Base-by-base conservation (phyloP, 768 basidiomycete genomes). In the Leccinum rimulosum region DNA sequence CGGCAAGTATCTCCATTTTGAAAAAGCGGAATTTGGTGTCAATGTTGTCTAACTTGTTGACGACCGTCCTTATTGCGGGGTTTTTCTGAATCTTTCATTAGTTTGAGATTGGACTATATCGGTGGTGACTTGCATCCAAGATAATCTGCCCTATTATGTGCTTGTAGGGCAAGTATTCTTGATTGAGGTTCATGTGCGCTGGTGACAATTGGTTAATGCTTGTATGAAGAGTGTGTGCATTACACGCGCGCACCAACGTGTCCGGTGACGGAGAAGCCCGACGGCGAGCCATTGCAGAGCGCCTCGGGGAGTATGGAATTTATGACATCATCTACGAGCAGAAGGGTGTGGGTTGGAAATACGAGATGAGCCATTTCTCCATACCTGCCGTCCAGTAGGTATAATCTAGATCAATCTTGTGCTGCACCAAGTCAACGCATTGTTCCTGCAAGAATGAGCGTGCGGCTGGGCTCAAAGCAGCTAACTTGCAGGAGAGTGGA, bases 1-100 rank as follows among this genome's bases (percentile, higher is more conserved):
- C 97, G 0, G 96, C 97, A 43, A 99, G 78, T 6, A 98, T 78
- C 66, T 99, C 97, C 97, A 99, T 98, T 65, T 90, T 81, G 73
- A 99, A 99, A 63, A 95, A 89, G 19, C 97, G 86, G 71, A 95
- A 99, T 70, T 88, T 79, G 28, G 79, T 85, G 68, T 94, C 85
- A 55, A 98, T 98, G 40, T 74, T 84, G 64, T 95, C 84, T 36
- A 97, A 76, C 74, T 98, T 99, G 77, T 99, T 98, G 43, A 99
- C 95, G 3, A 98, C 94, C 0, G 96, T 98, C 66, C 81, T 82
- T 43, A 96, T 78, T 25, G 75, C 75, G 22, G 82, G 81, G 70
- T 94, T 95, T 91, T 99, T 98, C 95, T 97, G 63, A 9, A 47
- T 15, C 3, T 14, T 31, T 10, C 33, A 48, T 74, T 30, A 66